These are phyloP conservation scores for Phialocephala subalpina DNA, from an alignment of 2,329 filamentous ascomycete genomes.

Conservation along the genomic window DNA sequence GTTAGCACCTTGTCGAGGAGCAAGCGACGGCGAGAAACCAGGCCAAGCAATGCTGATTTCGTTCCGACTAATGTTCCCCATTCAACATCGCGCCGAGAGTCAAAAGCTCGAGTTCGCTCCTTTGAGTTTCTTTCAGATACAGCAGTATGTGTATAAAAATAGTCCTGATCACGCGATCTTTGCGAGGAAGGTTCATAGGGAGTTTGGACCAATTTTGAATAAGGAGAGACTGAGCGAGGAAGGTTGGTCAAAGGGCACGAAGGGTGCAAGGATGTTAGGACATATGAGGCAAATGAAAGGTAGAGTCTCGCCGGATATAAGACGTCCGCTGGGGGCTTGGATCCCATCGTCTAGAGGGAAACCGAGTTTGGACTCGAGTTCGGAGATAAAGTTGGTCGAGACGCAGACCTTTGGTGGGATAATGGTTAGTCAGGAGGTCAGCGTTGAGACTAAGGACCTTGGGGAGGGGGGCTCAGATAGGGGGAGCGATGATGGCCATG, in stretches of 20 bases:
- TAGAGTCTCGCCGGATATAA: not conserved
- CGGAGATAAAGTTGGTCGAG: slow-evolving; percentile 23
- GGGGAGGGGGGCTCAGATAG: not conserved
- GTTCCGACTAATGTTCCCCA: slow-evolving; percentile 66
- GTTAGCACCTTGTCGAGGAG: slow-evolving; percentile 49
- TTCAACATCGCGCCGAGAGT: slow-evolving; percentile 59
- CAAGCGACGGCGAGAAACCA: slow-evolving; percentile 32
- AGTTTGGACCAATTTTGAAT: slow-evolving; percentile 59
- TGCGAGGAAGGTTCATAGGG: slow-evolving; percentile 64
- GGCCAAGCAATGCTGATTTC: slow-evolving; percentile 52
- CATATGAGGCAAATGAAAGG: slow-evolving; percentile 8
- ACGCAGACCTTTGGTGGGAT: slow-evolving; percentile 60
- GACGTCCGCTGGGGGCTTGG: not conserved
- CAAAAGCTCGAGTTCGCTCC: slow-evolving; percentile 64
- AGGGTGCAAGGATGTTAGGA: slow-evolving; percentile 2
- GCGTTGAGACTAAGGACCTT: slow-evolving; percentile 53
- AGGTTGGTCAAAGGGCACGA: not conserved
- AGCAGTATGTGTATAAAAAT: slow-evolving; percentile 65
- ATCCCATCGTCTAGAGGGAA: not conserved
- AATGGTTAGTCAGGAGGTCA: slow-evolving; percentile 69
- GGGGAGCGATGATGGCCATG: slow-evolving; percentile 14
- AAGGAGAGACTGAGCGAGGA: slow-evolving; percentile 14
- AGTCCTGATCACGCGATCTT: slow-evolving; percentile 65
- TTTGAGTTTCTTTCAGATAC: slow-evolving; percentile 68
- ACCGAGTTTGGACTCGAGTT: not conserved